Conservation (phyloP, 768 basidiomycete genomes). For the Podaxis sp. region DNA sequence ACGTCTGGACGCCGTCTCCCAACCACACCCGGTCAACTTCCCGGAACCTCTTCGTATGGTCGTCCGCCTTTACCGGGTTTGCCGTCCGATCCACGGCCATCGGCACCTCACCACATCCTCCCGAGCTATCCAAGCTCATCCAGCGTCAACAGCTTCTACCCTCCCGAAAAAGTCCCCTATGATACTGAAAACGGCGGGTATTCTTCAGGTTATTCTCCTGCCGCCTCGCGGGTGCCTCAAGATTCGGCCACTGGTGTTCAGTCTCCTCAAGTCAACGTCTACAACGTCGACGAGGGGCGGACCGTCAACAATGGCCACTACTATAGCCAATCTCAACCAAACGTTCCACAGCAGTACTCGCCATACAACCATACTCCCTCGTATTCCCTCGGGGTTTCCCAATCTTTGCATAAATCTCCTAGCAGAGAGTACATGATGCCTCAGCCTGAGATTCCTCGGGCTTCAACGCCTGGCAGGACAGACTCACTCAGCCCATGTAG, state of each 20-base stretch:
- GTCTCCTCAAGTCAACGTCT: conserved; percentile 18
- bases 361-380: conserved; percentile 14
- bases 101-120: conserved; percentile 5
- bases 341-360: conserved; percentile 2
- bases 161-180: conserved; percentile 11
- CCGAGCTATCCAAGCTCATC: conserved; percentile 11
- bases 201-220: neutral
- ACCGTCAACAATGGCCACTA: conserved; percentile 18
- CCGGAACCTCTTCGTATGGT: neutral
- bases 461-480: neutral
- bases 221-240: conserved; percentile 10
- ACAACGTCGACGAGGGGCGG: conserved; percentile 17
- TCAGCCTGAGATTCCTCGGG: conserved; percentile 1
- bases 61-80: conserved; percentile 19
- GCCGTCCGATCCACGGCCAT: conserved; percentile 22
- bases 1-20: conserved; percentile 28
- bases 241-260: conserved; percentile 14
- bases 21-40: conserved; percentile 20
- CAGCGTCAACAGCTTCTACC: neutral
- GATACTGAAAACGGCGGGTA: conserved; percentile 3
- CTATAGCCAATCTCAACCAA: conserved; percentile 17
- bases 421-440: conserved; percentile 2
- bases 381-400: neutral
- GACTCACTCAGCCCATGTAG: conserved; percentile 11
- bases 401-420: neutral